phyloP scores from a whole-genome alignment of 2,329 filamentous ascomycete species.

The Coccinonectria pachysandricola region DNA sequence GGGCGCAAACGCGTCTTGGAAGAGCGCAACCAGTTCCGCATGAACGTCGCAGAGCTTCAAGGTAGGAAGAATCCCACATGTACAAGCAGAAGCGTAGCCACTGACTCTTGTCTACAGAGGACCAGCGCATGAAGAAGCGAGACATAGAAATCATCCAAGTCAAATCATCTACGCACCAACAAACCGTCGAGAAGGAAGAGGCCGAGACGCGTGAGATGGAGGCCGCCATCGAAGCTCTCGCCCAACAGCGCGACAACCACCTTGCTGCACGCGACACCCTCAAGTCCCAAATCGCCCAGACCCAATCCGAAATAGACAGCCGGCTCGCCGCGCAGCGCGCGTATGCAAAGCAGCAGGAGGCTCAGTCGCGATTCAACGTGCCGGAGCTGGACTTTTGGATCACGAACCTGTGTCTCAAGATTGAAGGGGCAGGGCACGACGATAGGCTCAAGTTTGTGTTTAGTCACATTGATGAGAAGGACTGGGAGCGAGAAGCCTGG shows the following conservation, averaged over 20 bases:
- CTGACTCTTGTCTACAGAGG: constrained; percentile 49
- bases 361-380: constrained; percentile 78
- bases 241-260: constrained; percentile 50
- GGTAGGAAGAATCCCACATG: constrained; percentile 42
- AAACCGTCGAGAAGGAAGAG: constrained; percentile 65
- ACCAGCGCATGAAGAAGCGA: constrained; percentile 79
- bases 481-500: constrained; percentile 84
- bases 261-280: constrained; percentile 45
- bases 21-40: constrained; percentile 87
- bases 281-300: constrained; percentile 52
- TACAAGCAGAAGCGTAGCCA: constrained; percentile 1
- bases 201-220: constrained; percentile 71
- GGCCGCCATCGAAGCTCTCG: constrained; percentile 46
- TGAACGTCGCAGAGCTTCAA: constrained; percentile 81
- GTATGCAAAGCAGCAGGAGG: constrained; percentile 65
- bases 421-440: constrained; percentile 77
- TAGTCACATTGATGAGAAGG: constrained; percentile 72
- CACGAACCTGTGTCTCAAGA: constrained; percentile 74
- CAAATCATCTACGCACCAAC: constrained; percentile 60
- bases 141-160: constrained; percentile 75
- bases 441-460: constrained; percentile 88
- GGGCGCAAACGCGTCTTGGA: constrained; percentile 83
- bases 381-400: constrained; percentile 97
- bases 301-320: constrained; percentile 59
- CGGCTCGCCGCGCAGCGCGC: constrained; percentile 61